phyloP scores from a whole-genome alignment of 495 filamentous ascomycete species.

The Durotheca rogersii region DNA sequence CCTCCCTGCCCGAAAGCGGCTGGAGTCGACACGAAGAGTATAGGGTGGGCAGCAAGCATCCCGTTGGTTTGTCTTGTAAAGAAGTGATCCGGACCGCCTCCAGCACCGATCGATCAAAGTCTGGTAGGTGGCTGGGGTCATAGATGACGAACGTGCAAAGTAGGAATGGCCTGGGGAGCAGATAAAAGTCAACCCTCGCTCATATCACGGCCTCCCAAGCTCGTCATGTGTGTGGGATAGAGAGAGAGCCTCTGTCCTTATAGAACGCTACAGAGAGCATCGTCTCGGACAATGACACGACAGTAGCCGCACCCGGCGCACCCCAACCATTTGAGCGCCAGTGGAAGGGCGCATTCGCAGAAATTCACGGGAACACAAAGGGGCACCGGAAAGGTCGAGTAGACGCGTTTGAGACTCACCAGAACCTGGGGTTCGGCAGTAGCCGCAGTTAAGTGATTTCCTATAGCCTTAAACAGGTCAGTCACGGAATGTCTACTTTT shows the following conservation, averaged over 20 bases:
- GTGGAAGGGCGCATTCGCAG: constrained; percentile 26
- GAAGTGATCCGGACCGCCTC: constrained; percentile 78
- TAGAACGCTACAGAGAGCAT: constrained; percentile 26
- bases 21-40: constrained; percentile 79
- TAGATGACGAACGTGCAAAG: constrained; percentile 67
- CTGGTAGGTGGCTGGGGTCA: constrained; percentile 77
- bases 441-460: constrained; percentile 52
- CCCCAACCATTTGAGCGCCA: constrained; percentile 12
- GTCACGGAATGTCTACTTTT: constrained; percentile 19
- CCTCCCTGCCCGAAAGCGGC: constrained; percentile 66
- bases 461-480: constrained; percentile 44
- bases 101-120: constrained; percentile 81
- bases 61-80: constrained; percentile 86
- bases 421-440: constrained; percentile 47
- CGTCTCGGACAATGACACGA: constrained; percentile 7
- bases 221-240: constrained; percentile 24
- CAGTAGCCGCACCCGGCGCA: constrained; percentile 13
- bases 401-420: constrained; percentile 46
- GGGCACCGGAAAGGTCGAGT: constrained; percentile 7
- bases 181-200: constrained; percentile 31
- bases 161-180: constrained; percentile 71
- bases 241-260: too few species aligned
- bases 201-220: constrained; percentile 33
- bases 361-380: constrained; percentile 16
- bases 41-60: constrained; percentile 94